Conservation (phyloP, 805 yeast species). For the Saturnispora diversa region DNA sequence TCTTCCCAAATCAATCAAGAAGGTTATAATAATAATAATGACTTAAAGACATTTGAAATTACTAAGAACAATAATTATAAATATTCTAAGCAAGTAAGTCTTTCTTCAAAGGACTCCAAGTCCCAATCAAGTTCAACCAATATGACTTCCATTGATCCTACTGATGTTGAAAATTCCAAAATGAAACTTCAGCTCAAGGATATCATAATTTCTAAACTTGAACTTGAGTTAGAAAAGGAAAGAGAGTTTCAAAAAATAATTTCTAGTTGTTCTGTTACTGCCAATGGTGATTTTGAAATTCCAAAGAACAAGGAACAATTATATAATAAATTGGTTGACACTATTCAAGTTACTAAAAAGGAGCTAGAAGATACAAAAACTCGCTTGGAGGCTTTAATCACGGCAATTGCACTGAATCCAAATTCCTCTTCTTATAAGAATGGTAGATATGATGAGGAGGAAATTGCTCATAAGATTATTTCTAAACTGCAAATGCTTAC, state of each 20-base stretch:
- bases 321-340: constrained; percentile 25
- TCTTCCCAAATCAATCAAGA: constrained; percentile 3
- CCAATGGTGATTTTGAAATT: constrained; percentile 22
- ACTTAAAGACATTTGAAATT: background rate
- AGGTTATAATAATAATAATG: background rate
- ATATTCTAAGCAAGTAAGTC: background rate
- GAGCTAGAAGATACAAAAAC: constrained; percentile 56
- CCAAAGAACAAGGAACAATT: constrained; percentile 30
- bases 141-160: constrained; percentile 8
- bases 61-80: background rate
- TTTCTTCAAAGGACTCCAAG: constrained; percentile 3
- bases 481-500: constrained; percentile 51
- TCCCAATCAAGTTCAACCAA: constrained; percentile 11
- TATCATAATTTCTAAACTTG: constrained; percentile 38
- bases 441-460: constrained; percentile 68
- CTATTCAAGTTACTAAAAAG: constrained; percentile 24
- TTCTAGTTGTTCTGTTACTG: constrained; percentile 12
- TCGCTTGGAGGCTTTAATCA: constrained; percentile 53
- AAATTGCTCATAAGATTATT: constrained; percentile 64
- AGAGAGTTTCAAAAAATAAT: constrained; percentile 39
- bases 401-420: constrained; percentile 48
- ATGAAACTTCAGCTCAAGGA: constrained; percentile 51
- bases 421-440: constrained; percentile 36
- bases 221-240: constrained; percentile 35
- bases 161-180: constrained; percentile 34